A percentile compares a stretch with the other conserved stretches of the same genome.
Conservation (phyloP, 345 rosid species). For the Aurinia saxatilis region DNA sequence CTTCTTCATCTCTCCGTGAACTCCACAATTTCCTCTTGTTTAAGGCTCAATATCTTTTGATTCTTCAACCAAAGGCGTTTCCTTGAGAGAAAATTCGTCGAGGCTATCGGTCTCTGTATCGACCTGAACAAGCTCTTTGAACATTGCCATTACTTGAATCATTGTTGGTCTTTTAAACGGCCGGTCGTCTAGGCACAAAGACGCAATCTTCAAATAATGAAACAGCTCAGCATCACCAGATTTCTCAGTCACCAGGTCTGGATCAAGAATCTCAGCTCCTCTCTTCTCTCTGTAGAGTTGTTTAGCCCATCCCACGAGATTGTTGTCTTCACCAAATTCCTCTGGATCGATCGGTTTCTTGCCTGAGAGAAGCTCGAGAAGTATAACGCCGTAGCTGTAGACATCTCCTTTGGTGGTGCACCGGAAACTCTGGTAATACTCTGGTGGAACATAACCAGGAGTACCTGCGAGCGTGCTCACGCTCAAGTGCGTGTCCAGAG, state of each 20-base stretch:
- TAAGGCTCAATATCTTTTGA: slow-evolving; percentile 14
- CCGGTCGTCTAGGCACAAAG: slow-evolving; percentile 75
- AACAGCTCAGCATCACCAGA: slow-evolving; percentile 63
- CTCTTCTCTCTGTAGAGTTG: slow-evolving; percentile 58
- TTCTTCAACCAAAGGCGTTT: slow-evolving; percentile 27
- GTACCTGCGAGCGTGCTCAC: slow-evolving; percentile 95
- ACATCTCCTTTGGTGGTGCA: slow-evolving; percentile 89
- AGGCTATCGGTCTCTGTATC: slow-evolving; percentile 53
- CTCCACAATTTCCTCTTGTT: neutral
- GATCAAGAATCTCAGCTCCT: slow-evolving; percentile 73
- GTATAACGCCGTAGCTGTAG: slow-evolving; percentile 85
- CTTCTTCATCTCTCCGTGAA: neutral
- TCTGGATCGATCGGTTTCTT: slow-evolving; percentile 80
- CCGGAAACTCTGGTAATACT: slow-evolving; percentile 86
- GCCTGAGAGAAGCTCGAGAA: slow-evolving; percentile 83
- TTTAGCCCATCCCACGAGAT: slow-evolving; percentile 96
- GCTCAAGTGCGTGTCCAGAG: slow-evolving; percentile 85
- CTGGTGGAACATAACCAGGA: slow-evolving; percentile 96
- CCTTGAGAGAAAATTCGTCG: slow-evolving; percentile 23
- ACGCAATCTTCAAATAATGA: slow-evolving; percentile 61
- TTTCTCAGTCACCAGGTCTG: slow-evolving; percentile 52
- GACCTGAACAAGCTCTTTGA: slow-evolving; percentile 59
- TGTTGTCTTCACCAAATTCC: slow-evolving; percentile 86
- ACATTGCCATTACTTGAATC: slow-evolving; percentile 72
- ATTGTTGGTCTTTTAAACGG: slow-evolving; percentile 63